A percentile compares a stretch with the other conserved stretches of the same genome.
Conservation (phyloP, 495 filamentous ascomycete species). For the Tuber microsphaerosporum region DNA sequence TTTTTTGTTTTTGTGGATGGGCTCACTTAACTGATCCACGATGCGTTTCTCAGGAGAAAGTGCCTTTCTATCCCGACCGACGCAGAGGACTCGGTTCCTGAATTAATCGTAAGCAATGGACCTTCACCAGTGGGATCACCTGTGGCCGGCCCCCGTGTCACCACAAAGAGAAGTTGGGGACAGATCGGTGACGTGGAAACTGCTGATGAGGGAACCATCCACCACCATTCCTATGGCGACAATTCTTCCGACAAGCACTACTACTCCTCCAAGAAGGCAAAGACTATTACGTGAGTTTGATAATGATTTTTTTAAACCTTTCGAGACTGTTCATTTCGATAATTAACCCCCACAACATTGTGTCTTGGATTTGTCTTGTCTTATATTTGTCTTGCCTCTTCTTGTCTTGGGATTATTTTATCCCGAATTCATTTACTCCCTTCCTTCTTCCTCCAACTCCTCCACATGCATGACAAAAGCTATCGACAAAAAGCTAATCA, state of each 20-base stretch:
- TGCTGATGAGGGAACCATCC: conserved; percentile 21
- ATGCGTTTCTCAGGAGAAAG: conserved; percentile 23
- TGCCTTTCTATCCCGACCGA: conserved; percentile 34
- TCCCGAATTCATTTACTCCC: neutral
- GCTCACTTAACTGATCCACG: conserved; percentile 32
- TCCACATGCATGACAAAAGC: neutral
- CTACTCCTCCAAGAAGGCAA: conserved; percentile 25
- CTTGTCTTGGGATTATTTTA: neutral
- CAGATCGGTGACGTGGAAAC: conserved; percentile 34
- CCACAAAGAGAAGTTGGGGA: conserved; percentile 23
- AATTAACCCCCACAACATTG: conserved; percentile 13
- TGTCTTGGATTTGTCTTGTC: conserved; percentile 6
- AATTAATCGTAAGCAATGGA: conserved; percentile 12
- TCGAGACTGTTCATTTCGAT: conserved; percentile 3
- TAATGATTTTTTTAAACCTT: neutral
- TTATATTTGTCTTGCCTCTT: conserved; percentile 15
- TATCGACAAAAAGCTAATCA: conserved; percentile 6
- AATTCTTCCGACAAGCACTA: neutral
- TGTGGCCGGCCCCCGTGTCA: conserved; percentile 15
- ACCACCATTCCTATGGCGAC: neutral
- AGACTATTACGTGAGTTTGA: conserved; percentile 31
- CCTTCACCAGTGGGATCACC: conserved; percentile 34
- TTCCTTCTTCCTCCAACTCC: neutral
- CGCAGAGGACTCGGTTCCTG: conserved; percentile 25
- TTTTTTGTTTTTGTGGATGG: neutral